Conservation (phyloP, 2,329 filamentous ascomycete species). For the Trichoderma cornu-damae region DNA sequence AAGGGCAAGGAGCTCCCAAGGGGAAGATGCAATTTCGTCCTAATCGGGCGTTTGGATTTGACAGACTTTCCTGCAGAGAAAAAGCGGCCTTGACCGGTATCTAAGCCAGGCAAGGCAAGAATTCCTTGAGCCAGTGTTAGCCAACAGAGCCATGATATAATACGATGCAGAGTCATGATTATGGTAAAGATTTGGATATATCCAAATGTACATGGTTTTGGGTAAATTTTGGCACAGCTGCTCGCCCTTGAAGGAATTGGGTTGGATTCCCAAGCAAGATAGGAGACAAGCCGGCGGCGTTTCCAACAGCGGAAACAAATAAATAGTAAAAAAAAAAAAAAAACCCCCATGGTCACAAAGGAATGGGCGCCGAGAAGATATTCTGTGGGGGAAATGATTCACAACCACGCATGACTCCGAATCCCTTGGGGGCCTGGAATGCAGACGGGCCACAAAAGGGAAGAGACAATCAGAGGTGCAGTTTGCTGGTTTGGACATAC, state of each 20-base stretch:
- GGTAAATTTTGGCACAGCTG: not conserved
- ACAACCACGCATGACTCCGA: constrained; percentile 13
- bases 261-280: not conserved
- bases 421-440: not conserved
- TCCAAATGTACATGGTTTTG: constrained; percentile 1
- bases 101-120: not conserved
- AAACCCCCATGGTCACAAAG: not conserved
- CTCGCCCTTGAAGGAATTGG: not conserved
- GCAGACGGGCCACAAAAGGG: not conserved
- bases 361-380: constrained; percentile 4
- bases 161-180: constrained; percentile 17
- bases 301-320: not conserved
- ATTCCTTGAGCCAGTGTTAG: constrained; percentile 19
- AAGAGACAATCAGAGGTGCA: not conserved
- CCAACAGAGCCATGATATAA: constrained; percentile 18
- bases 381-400: constrained; percentile 13
- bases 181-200: constrained; percentile 6
- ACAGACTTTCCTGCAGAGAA: not conserved
- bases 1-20: not conserved
- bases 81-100: not conserved
- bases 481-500: constrained; percentile 13
- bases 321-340: too few relatives aligned
- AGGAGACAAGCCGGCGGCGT: not conserved
- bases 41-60: not conserved
- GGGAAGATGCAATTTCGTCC: not conserved